Evolutionary conservation across 257 asterid species (phyloP), one percentile per base, ranked within the genome.

Genomic region (Capsicum chinense): DNA sequence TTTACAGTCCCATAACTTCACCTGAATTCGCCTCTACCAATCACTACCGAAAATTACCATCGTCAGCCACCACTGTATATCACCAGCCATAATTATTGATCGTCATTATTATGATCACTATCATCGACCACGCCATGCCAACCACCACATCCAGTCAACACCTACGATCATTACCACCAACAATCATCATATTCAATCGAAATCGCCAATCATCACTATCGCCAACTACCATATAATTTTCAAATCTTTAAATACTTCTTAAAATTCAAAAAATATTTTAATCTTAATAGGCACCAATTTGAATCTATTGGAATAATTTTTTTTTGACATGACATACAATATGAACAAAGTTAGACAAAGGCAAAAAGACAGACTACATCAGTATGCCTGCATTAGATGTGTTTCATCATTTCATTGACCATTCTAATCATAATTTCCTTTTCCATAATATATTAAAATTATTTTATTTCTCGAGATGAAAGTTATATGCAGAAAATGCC

Each of bases 391-490:
- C 57, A 74, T 74, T 11, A 74, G 44, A 50, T 74, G 63, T 76
- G 48, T 1, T 76, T 21, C 81, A 50, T 76, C 63, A 50, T 76
- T 76, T 76, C 63, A 52, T 76, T 76, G 81, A 76, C 63, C 81
- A 44, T 71, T 71, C 79, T 44, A 71, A 71, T 71, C 79, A 71
- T 71, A 26, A 26, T 71, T 71, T 44, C 79, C 79, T 71, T 71
- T 71, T 71, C 9, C 57, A 47, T 10, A 44, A 47, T 71, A 71
- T n/a, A 44, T 7, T 17, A 13, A 4, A 17, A 9, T 44, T 71
- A 17, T 5, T 17, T 44, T 44, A 70, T 35, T 70, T 70, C 57
- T 71, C 52, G 16, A 71, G 57, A 44, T 44, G 79, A 71, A 71
- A 71, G 79, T 71, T 35, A 44, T n/a, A 54, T 14, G 79, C 37